These are phyloP conservation scores for Fusarium sambucinum DNA, from an alignment of 2,329 filamentous ascomycete genomes.

Conservation along the genomic window DNA sequence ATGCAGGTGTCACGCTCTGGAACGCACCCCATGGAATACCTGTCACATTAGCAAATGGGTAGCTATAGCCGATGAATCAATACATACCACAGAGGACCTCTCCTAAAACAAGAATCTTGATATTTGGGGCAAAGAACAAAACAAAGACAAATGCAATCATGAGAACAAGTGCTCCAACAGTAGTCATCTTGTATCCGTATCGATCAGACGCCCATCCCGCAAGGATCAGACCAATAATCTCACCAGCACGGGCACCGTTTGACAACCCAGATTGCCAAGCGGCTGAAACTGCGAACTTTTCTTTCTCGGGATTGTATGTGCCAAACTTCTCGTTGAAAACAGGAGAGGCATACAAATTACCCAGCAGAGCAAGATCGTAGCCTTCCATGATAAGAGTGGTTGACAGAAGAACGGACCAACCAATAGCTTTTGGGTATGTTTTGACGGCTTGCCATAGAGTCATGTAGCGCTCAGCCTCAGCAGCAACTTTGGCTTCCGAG, in stretches of 20 bases:
- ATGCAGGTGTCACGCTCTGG: constrained; percentile 64
- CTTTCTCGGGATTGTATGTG: constrained; percentile 48
- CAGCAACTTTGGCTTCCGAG: constrained; percentile 57
- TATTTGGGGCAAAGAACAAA: constrained; percentile 64
- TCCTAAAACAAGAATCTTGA: constrained; percentile 61
- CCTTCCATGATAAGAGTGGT: constrained; percentile 64
- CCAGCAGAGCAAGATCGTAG: constrained; percentile 64
- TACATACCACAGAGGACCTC: constrained; percentile 58
- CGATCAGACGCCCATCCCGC: constrained; percentile 66
- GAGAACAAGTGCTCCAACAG: constrained; percentile 59
- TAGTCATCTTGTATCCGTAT: constrained; percentile 64
- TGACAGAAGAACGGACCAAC: constrained; percentile 61
- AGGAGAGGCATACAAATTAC: constrained; percentile 62
- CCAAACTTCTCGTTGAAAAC: constrained; percentile 62
- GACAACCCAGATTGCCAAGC: constrained; percentile 69
- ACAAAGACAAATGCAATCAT: constrained; percentile 66
- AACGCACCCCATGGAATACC: constrained; percentile 67
- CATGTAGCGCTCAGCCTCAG: constrained; percentile 58
- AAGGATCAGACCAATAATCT: constrained; percentile 67
- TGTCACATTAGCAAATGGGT: constrained; percentile 35
- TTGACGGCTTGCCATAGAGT: constrained; percentile 55
- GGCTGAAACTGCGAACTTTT: constrained; percentile 62
- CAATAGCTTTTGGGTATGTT: constrained; percentile 61
- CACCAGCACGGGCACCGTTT: constrained; percentile 65
- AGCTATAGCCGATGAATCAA: background rate